Evolutionary conservation across 2,329 filamentous ascomycete species (phyloP).

Genomic region (Myriangium duriaei): DNA sequence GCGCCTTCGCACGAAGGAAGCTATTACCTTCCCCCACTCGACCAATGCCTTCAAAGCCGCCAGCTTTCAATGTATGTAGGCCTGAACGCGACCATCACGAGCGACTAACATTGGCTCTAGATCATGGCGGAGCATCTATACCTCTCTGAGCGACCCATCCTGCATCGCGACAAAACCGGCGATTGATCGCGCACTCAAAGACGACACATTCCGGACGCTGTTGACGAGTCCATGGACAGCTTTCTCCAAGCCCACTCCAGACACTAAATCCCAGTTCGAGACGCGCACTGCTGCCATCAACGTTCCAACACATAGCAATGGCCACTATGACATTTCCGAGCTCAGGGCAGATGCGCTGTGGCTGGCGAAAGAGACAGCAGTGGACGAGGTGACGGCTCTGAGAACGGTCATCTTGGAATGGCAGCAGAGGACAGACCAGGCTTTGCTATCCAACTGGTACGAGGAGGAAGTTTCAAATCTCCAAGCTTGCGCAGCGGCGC

Average conservation of each 20-base stretch:
- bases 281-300: conserved; percentile 81
- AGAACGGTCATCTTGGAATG: conserved; percentile 71
- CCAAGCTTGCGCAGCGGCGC: conserved; percentile 57
- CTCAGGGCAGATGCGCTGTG: conserved; percentile 79
- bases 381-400: conserved; percentile 73
- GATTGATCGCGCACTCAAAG: conserved; percentile 13
- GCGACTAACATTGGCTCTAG: conserved; percentile 34
- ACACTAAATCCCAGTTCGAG: conserved; percentile 61
- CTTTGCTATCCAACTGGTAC: conserved; percentile 58
- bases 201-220: conserved; percentile 26
- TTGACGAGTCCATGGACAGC: conserved; percentile 56
- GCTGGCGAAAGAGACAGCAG: conserved; percentile 64
- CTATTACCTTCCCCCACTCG: conserved; percentile 68
- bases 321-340: conserved; percentile 59
- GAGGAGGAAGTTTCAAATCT: conserved; percentile 67
- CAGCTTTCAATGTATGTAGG: conserved; percentile 61
- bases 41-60: conserved; percentile 72
- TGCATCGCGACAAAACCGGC: conserved; percentile 59
- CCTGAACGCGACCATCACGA: conserved; percentile 5
- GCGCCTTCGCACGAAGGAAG: conserved; percentile 3
- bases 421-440: conserved; percentile 63
- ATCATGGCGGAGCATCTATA: conserved; percentile 46
- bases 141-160: conserved; percentile 44
- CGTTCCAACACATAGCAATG: conserved; percentile 54
- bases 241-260: conserved; percentile 50